phyloP scores from a whole-genome alignment of 306 rosid genomes.

The Quercus gilva region DNA sequence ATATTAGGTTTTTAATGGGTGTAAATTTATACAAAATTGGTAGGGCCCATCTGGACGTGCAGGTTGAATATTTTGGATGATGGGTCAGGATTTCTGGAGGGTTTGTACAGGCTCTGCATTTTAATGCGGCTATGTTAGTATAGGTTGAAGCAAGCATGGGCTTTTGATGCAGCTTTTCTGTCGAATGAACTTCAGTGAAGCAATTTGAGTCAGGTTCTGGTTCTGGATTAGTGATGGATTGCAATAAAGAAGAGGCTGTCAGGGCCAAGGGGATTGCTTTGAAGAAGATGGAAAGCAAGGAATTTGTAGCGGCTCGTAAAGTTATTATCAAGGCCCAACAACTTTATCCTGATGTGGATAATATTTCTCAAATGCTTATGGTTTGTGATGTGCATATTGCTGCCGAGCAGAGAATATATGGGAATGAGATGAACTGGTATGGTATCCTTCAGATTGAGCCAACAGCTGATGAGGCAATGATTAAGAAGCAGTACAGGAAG shows the following conservation, averaged over 20 bases:
- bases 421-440: slow-evolving; percentile 74
- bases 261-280: slow-evolving; percentile 82
- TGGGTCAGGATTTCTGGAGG: slow-evolving; percentile 16
- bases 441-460: slow-evolving; percentile 76
- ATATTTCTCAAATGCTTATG: slow-evolving; percentile 71
- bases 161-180: slow-evolving; percentile 28
- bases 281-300: slow-evolving; percentile 79
- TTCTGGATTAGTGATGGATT: slow-evolving; percentile 56
- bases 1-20: slow-evolving; percentile 21
- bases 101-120: slow-evolving; percentile 6
- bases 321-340: slow-evolving; percentile 63
- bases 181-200: slow-evolving; percentile 11
- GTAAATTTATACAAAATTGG: slow-evolving; percentile 18
- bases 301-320: slow-evolving; percentile 72
- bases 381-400: slow-evolving; percentile 89
- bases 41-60: slow-evolving; percentile 30
- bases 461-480: slow-evolving; percentile 60
- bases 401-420: slow-evolving; percentile 53
- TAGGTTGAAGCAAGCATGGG: not conserved
- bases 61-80: slow-evolving; percentile 7
- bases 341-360: slow-evolving; percentile 76
- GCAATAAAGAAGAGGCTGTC: slow-evolving; percentile 92
- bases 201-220: slow-evolving; percentile 31
- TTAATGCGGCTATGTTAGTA: not conserved
- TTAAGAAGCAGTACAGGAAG: slow-evolving; percentile 87